These are phyloP conservation scores for Taiwanofungus camphoratus DNA, from an alignment of 1,284 basidiomycete genomes.

Conservation along the genomic window DNA sequence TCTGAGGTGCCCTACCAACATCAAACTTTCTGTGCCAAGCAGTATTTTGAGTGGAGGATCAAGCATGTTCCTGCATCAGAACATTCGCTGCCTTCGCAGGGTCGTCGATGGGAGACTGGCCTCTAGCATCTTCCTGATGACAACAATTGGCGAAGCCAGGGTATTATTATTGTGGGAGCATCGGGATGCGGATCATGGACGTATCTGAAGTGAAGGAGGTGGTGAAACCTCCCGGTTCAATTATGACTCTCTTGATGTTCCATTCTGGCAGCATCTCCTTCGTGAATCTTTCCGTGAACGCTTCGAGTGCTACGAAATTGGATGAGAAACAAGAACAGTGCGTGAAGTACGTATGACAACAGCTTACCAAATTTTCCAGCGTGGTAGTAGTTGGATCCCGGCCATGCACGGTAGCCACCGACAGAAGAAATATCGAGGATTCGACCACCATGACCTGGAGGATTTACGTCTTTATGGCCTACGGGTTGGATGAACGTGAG, in stretches of 20 bases:
- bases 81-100: not conserved
- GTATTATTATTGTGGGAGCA: not conserved
- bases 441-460: slow-evolving; percentile 27
- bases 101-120: not conserved
- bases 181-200: not conserved
- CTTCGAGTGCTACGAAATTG: slow-evolving; percentile 27
- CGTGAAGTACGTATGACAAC: not conserved
- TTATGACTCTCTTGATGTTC: no score
- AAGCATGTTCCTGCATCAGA: not conserved
- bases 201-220: no score
- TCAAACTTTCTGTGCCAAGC: not conserved
- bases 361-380: slow-evolving; percentile 25
- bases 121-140: not conserved
- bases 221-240: no score
- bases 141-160: not conserved
- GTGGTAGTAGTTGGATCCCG: slow-evolving; percentile 28
- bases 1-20: not conserved
- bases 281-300: slow-evolving; percentile 26
- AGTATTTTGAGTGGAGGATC: not conserved
- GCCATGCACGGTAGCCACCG: slow-evolving; percentile 18
- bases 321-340: no score
- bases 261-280: slow-evolving; percentile 31
- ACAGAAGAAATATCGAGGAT: slow-evolving; percentile 28
- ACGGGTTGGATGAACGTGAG: slow-evolving; percentile 14
- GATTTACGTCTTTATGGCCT: slow-evolving; percentile 23